Evolutionary conservation across 2,329 filamentous ascomycete species (phyloP), one percentile per base, ranked within the genome.

Genomic region (Elsinoe ampelina): DNA sequence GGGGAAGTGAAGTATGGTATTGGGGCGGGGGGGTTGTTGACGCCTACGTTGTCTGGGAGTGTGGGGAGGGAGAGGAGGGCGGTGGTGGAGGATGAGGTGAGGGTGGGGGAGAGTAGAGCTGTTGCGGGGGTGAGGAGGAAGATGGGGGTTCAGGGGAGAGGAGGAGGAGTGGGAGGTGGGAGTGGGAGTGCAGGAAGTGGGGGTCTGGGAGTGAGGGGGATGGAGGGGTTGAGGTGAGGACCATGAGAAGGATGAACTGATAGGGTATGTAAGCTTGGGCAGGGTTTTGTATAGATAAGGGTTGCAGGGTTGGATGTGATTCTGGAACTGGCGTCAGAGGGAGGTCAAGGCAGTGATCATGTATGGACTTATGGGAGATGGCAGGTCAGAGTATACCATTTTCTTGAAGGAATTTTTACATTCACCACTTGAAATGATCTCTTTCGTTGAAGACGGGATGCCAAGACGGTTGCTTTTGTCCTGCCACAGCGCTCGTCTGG

Each of bases 91-190:
- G 72, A 75, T 61, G 70, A 73, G 55, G 71, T 70, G 69, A 71
- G 68, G 57, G 71, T 73, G 12, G 62, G 61, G 5, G 72, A 75
- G 61, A 75, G 73, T 60, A 69, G 64, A 59, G 74, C 74, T 15
- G 74, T 75, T 3, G 67, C 65, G 34, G 70, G 66, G 19, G 71
- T 70, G 17, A 67, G 72, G 13, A 64, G 65, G 15, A 61, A 66
- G 15, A 60, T 72, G 42, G 67, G 64, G 26, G 26, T 26, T 5
- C 47, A 47, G 35, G 38, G 41, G 26, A 47, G 39, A 13, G 54
- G 20, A 36, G 54, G 54, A 2, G 47, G 54, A n/a, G n/a, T n/a
- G 13, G 54, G 54, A 6, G 54, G 39, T 2, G 47, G 54, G 36
- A 41, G 38, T 19, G 54, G 54, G 39, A 56, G 54, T 17, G 41